phyloP scores from a whole-genome alignment of 345 rosid species.

The Hibiscus syriacus region DNA sequence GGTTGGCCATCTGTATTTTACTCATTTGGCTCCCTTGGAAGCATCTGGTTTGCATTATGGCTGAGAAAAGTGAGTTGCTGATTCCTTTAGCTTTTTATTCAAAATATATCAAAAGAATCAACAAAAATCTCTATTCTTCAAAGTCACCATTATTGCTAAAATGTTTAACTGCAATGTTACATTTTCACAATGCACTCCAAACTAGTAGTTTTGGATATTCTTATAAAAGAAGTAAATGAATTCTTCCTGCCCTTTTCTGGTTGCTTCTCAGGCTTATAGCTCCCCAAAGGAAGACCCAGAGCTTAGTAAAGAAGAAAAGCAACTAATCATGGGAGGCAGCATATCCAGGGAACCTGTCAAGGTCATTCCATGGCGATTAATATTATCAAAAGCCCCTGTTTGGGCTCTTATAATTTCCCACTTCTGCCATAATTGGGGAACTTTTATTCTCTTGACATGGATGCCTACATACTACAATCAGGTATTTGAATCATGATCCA shows the following conservation, averaged over 20 bases:
- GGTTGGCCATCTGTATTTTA: constrained; percentile 99
- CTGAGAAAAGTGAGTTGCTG: constrained; percentile 43
- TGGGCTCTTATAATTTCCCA: constrained; percentile 97
- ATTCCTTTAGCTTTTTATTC: constrained; percentile 8
- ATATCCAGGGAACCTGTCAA: constrained; percentile 68
- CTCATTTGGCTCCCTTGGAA: constrained; percentile 89
- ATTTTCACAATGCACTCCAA: background rate
- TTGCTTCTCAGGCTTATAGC: constrained; percentile 69
- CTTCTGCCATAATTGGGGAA: constrained; percentile 99
- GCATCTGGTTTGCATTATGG: constrained; percentile 87
- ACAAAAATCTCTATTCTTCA: background rate
- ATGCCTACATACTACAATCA: constrained; percentile 99
- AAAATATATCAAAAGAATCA: background rate
- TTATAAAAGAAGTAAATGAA: background rate
- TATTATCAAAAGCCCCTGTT: constrained; percentile 87
- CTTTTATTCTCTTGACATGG: constrained; percentile 93
- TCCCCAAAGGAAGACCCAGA: constrained; percentile 79
- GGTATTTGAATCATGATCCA: constrained; percentile 29
- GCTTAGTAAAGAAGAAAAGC: constrained; percentile 57
- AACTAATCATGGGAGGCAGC: constrained; percentile 57
- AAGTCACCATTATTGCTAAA: background rate
- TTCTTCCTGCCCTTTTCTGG: constrained; percentile 10
- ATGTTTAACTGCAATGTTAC: background rate
- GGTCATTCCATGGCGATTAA: constrained; percentile 89
- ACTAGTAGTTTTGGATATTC: background rate